phyloP scores from a whole-genome alignment of 2,329 filamentous ascomycete species.

The Nothomitra cinnamomea region DNA sequence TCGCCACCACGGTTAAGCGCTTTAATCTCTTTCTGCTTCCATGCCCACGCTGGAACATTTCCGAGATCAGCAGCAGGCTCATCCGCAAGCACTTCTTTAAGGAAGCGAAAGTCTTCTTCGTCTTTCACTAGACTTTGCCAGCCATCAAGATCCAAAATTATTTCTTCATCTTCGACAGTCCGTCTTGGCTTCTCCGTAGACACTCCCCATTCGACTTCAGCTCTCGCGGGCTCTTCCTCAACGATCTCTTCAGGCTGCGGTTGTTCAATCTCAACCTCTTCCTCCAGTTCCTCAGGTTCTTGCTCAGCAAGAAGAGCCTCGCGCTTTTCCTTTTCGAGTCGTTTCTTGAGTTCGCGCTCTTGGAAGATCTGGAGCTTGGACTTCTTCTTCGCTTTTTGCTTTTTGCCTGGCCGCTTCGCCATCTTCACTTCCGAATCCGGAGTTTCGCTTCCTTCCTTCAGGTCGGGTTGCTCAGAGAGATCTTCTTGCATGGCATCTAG shows the following conservation, averaged over 20 bases:
- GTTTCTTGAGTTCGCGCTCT: constrained; percentile 43
- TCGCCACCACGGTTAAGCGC: constrained; percentile 43
- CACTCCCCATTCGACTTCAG: constrained; percentile 42
- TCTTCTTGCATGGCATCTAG: neutral
- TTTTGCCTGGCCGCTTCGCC: constrained; percentile 31
- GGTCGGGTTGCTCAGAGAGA: neutral
- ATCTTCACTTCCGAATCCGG: constrained; percentile 11
- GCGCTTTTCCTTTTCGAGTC: constrained; percentile 25
- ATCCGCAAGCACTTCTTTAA: constrained; percentile 33
- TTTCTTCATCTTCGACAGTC: constrained; percentile 45
- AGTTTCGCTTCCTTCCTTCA: constrained; percentile 14
- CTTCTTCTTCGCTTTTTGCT: constrained; percentile 43
- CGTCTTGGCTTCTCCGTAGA: constrained; percentile 40
- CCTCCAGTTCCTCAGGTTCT: constrained; percentile 27
- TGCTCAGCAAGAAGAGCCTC: constrained; percentile 20
- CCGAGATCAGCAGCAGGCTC: constrained; percentile 32
- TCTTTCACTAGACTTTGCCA: constrained; percentile 54
- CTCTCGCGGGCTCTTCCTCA: constrained; percentile 20
- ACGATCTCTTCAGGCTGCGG: constrained; percentile 31
- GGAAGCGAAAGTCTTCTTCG: constrained; percentile 44
- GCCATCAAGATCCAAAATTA: constrained; percentile 52
- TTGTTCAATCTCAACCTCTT: constrained; percentile 10
- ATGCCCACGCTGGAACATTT: constrained; percentile 46
- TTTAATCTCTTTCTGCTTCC: constrained; percentile 58
- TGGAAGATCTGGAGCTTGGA: constrained; percentile 62